Conservation (phyloP, 371 early-diverging fungal species). For the Lichtheimia ornata region DNA sequence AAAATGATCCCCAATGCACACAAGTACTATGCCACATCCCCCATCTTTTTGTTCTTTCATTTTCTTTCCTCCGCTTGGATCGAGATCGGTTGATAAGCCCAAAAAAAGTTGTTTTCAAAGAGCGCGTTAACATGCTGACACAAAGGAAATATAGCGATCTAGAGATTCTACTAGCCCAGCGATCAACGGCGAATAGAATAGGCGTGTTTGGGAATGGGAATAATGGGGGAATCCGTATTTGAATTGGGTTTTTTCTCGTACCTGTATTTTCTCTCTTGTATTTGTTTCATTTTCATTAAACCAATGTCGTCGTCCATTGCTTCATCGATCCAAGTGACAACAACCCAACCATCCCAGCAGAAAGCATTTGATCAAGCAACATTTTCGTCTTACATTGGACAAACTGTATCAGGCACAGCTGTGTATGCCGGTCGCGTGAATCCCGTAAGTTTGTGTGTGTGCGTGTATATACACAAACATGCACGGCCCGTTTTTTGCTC, state of each 20-base stretch:
- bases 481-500: background rate
- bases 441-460: conserved; percentile 1
- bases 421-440: conserved; percentile 15
- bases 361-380: conserved; percentile 19
- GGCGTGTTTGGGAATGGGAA: background rate
- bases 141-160: no score
- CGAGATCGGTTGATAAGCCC: no score
- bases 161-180: background rate
- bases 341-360: background rate
- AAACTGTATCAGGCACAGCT: conserved; percentile 1
- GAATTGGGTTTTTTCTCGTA: background rate
- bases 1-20: no score
- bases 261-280: background rate
- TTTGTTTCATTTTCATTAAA: background rate
- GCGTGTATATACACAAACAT: background rate
- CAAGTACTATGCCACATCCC: no score
- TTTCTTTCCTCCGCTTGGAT: no score
- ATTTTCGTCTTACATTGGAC: conserved; percentile 12
- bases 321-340: background rate
- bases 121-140: no score
- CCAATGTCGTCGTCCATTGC: conserved; percentile 2
- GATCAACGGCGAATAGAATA: background rate
- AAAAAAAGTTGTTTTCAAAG: no score
- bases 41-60: no score
- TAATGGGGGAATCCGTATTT: background rate